These are phyloP conservation scores for Acanthamoeba royreba DNA, from an alignment of 208 protist genomes.

Conservation along the genomic window DNA sequence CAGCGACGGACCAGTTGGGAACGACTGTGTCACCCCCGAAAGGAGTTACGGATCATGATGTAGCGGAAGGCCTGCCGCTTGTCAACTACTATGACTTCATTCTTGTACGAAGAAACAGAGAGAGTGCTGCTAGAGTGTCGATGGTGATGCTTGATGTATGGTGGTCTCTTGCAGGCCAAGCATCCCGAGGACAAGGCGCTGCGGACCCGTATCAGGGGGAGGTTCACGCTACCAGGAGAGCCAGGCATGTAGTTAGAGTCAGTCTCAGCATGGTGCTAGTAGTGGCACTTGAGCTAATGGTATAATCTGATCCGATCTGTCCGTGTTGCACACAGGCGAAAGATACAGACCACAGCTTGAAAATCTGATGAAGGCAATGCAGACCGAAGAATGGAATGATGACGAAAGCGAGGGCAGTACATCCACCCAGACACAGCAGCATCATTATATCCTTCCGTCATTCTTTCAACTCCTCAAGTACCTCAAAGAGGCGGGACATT, in stretches of 20 bases:
- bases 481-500: not conserved
- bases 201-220: not conserved
- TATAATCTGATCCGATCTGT: no score
- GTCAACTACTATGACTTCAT: constrained; percentile 20
- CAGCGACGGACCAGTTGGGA: not conserved
- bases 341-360: not conserved
- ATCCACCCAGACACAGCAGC: not conserved
- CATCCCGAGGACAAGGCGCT: not conserved
- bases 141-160: no score
- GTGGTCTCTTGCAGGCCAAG: not conserved
- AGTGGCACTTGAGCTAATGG: no score
- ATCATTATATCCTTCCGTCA: not conserved
- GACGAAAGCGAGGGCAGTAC: not conserved
- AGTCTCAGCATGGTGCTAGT: no score
- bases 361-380: not conserved
- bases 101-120: no score
- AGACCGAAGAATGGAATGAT: not conserved
- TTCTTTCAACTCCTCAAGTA: not conserved
- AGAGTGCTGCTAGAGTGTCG: no score
- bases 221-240: not conserved
- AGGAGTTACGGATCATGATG: no score
- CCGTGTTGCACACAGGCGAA: not conserved
- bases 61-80: not conserved
- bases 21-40: not conserved
- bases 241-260: not conserved